Percentiles rank a stretch among this genome's conserved stretches.
Conservation (phyloP, 73 alveolate genomes). For the Paramecium primaurelia region DNA sequence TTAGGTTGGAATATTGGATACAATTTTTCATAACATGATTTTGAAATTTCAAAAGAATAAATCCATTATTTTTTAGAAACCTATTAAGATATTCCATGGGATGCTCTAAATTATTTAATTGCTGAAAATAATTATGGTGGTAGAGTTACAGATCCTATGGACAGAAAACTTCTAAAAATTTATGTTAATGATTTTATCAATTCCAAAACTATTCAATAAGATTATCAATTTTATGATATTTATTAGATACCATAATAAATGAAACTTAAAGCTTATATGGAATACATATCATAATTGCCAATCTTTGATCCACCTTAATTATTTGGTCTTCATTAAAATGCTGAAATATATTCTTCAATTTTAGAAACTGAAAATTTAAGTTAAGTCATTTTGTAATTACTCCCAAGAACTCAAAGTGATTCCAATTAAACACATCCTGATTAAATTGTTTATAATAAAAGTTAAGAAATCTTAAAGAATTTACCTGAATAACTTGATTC, state of each 20-base stretch:
- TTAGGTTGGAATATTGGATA: slow-evolving; percentile 96
- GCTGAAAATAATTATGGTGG: slow-evolving; percentile 98
- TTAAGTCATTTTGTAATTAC: slow-evolving; percentile 77
- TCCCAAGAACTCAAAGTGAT: slow-evolving; percentile 73
- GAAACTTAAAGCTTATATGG: slow-evolving; percentile 72
- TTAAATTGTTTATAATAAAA: background rate
- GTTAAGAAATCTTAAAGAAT: slow-evolving; percentile 19
- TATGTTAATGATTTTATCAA: slow-evolving; percentile 79
- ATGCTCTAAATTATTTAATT: slow-evolving; percentile 82
- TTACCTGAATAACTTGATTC: slow-evolving; percentile 57
- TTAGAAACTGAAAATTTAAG: slow-evolving; percentile 86
- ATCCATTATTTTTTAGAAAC: slow-evolving; percentile 86
- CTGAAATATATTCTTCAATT: slow-evolving; percentile 94
- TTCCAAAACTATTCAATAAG: slow-evolving; percentile 78
- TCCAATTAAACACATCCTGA: background rate
- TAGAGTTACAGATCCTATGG: slow-evolving; percentile 96
- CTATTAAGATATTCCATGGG: slow-evolving; percentile 91
- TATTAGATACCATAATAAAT: slow-evolving; percentile 68
- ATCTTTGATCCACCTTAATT: slow-evolving; percentile 90
- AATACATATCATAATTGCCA: slow-evolving; percentile 84
- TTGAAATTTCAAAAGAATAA: slow-evolving; percentile 87
- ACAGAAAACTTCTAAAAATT: slow-evolving; percentile 88
- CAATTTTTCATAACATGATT: slow-evolving; percentile 92
- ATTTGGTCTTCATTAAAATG: slow-evolving; percentile 97
- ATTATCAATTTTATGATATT: slow-evolving; percentile 64